A percentile compares a stretch with the other conserved stretches of the same genome.
Conservation (phyloP, 495 filamentous ascomycete genomes). For the Penicillium flavigenum region DNA sequence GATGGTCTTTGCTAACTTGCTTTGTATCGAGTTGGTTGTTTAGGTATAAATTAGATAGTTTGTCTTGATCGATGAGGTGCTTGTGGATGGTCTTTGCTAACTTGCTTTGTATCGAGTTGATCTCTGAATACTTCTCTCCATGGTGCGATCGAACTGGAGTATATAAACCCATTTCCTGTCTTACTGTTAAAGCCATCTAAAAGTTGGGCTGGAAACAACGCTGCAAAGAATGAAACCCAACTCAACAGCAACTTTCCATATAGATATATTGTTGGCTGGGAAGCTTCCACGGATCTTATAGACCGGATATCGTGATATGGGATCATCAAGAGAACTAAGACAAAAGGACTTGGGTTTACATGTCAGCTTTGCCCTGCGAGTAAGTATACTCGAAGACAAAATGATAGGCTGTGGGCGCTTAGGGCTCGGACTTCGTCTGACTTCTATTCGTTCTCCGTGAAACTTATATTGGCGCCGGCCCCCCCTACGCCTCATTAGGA, state of each 20-base stretch:
- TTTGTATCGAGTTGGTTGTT: not conserved
- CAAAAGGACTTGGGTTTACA: not conserved
- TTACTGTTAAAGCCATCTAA: not conserved
- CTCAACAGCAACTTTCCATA: not conserved
- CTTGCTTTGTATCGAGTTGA: not conserved
- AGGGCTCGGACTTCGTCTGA: not conserved
- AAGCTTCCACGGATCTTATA: conserved; percentile 7
- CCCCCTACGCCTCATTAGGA: not conserved
- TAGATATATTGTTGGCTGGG: conserved; percentile 7
- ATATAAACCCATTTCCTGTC: not conserved
- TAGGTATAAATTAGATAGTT: not conserved
- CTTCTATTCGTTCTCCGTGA: conserved; percentile 7
- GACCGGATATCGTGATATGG: not conserved
- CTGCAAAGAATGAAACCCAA: conserved; percentile 8
- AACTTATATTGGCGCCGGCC: conserved; percentile 9
- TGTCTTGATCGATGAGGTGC: not conserved
- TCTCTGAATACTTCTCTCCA: not conserved
- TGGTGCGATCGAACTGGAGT: not conserved
- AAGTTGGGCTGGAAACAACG: conserved; percentile 9
- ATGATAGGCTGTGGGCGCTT: conserved; percentile 10
- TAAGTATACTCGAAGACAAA: not conserved
- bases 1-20: not conserved
- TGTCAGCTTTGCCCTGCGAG: not conserved
- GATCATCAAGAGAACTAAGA: not conserved
- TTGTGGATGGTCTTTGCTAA: not conserved